A percentile compares a stretch with the other conserved stretches of the same genome.
Conservation (phyloP, 306 rosid genomes). For the Trifolium fragiferum region DNA sequence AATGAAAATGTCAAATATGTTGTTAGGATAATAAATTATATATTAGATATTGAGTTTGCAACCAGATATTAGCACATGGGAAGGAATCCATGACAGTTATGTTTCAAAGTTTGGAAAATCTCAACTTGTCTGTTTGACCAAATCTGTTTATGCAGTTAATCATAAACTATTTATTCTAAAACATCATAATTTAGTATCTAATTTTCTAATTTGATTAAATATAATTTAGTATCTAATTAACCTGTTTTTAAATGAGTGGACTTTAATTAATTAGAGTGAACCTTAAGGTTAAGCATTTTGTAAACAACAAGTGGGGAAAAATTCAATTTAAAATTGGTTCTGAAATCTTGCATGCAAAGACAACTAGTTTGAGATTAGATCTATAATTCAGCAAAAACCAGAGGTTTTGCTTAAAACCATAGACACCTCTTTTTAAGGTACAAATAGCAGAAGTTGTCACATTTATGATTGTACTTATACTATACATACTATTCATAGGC, state of each 20-base stretch:
- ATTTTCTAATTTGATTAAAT: neutral
- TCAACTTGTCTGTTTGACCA: slow-evolving; percentile 59
- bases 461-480: too few species aligned
- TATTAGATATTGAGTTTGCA: slow-evolving; percentile 15
- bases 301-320: neutral
- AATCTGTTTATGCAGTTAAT: slow-evolving; percentile 32
- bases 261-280: neutral
- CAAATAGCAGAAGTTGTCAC: neutral
- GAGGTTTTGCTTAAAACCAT: slow-evolving; percentile 4
- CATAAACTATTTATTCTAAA: neutral
- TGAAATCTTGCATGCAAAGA: slow-evolving; percentile 16
- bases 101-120: slow-evolving; percentile 49
- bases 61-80: slow-evolving; percentile 63
- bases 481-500: too few species aligned
- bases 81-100: slow-evolving; percentile 58
- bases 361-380: slow-evolving; percentile 4
- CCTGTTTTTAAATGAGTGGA: slow-evolving; percentile 1
- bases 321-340: neutral
- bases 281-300: neutral
- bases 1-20: slow-evolving; percentile 41
- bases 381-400: neutral
- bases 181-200: neutral
- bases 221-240: neutral
- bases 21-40: slow-evolving; percentile 36
- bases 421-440: neutral